phyloP scores from a whole-genome alignment of 371 early-diverging fungal genomes.

The Globomyces sp. region DNA sequence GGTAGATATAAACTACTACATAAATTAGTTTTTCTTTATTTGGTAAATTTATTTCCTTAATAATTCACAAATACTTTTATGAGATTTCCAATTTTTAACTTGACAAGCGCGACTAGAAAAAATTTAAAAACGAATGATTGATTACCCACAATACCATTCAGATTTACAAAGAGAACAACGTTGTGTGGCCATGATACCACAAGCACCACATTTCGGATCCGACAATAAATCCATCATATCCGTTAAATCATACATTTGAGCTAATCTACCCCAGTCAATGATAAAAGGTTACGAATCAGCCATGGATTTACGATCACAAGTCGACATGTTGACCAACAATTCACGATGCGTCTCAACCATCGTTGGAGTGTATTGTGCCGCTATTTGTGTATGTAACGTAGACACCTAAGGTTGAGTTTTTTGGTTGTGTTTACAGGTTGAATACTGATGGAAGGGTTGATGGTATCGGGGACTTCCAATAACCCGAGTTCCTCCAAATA shows the following conservation, averaged over 20 bases:
- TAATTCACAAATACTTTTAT: conserved; percentile 42
- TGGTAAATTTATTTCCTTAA: too few species aligned
- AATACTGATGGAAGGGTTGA: conserved; percentile 4
- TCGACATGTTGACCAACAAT: not conserved
- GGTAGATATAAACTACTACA: too few species aligned
- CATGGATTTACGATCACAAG: not conserved
- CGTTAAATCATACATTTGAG: conserved; percentile 44
- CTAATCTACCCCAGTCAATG: conserved; percentile 27
- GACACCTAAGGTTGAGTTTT: not conserved
- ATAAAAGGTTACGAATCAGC: not conserved
- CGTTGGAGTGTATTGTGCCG: conserved; percentile 1
- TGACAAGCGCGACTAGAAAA: conserved; percentile 41
- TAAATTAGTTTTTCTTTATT: too few species aligned
- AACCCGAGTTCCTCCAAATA: conserved; percentile 45
- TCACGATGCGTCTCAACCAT: conserved; percentile 7
- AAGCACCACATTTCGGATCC: conserved; percentile 47
- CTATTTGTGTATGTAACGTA: conserved; percentile 6
- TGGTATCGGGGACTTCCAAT: conserved; percentile 17
- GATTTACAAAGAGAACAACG: conserved; percentile 47
- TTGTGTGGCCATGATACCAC: conserved; percentile 42
- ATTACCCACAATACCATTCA: conserved; percentile 54
- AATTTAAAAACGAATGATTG: not conserved
- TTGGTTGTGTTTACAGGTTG: not conserved
- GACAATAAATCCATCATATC: conserved; percentile 37
- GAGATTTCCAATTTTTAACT: conserved; percentile 42